These are phyloP conservation scores for Zostera marina DNA, from an alignment of 116 monocot genomes.

Conservation along the genomic window DNA sequence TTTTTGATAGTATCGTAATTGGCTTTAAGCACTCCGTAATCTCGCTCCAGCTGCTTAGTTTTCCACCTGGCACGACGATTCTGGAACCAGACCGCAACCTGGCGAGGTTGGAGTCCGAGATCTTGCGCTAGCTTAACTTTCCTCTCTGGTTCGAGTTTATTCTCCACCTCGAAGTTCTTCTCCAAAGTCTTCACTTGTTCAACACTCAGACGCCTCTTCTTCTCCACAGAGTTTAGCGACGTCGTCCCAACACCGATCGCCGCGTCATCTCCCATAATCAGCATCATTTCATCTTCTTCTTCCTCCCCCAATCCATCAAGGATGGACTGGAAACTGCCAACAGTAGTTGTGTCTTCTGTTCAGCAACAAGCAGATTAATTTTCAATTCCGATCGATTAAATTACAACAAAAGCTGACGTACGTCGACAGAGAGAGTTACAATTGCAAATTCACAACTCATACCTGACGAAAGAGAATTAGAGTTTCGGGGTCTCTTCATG, in stretches of 20 bases:
- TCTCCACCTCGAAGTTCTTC: constrained; percentile 61
- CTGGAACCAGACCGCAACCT: constrained; percentile 85
- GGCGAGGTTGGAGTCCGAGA: constrained; percentile 64
- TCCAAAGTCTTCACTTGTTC: constrained; percentile 57
- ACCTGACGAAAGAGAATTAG: constrained; percentile 1
- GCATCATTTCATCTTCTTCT: constrained; percentile 7
- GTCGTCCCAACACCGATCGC: not conserved
- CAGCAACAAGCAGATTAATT: not conserved
- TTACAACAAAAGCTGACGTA: too few relatives aligned
- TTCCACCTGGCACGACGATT: constrained; percentile 78
- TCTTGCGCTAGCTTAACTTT: constrained; percentile 47
- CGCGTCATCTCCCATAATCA: constrained; percentile 6
- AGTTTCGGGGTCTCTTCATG: constrained; percentile 7
- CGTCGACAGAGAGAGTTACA: too few relatives aligned
- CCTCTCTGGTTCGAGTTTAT: constrained; percentile 80
- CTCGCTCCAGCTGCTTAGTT: constrained; percentile 73
- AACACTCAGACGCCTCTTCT: constrained; percentile 39
- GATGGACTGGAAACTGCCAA: constrained; percentile 9
- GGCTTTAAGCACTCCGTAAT: constrained; percentile 36
- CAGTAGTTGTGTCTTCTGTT: constrained; percentile 6
- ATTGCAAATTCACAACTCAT: not conserved
- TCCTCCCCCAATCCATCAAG: constrained; percentile 7
- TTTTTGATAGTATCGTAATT: constrained; percentile 31
- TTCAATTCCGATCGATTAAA: too few relatives aligned
- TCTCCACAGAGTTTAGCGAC: constrained; percentile 13